Evolutionary conservation across 2,329 filamentous ascomycete species (phyloP).

Genomic region (Aspergillus pseudoglaucus): DNA sequence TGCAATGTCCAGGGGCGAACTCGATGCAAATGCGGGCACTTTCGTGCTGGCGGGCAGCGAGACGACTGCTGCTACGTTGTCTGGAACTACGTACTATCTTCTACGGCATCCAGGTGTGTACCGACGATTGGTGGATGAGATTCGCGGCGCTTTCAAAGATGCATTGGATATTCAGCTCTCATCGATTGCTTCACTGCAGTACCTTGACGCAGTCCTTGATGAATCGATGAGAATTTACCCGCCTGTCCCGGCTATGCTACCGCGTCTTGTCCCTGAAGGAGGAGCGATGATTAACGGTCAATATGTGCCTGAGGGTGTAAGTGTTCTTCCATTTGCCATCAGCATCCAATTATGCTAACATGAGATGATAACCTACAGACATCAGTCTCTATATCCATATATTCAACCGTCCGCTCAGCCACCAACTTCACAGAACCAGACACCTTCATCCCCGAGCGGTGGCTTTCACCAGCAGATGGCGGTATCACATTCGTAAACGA

Average conservation of each 20-base stretch:
- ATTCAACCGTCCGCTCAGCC: conserved; percentile 2
- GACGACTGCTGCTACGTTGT: conserved; percentile 12
- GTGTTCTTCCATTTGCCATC: not conserved
- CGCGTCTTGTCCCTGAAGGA: conserved; percentile 21
- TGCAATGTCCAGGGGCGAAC: conserved; percentile 12
- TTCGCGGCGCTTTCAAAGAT: conserved; percentile 17
- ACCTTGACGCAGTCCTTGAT: conserved; percentile 21
- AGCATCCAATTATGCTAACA: not conserved
- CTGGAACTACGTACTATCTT: conserved; percentile 16
- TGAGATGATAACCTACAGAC: not conserved
- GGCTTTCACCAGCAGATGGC: conserved; percentile 11
- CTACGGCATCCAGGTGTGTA: conserved; percentile 14
- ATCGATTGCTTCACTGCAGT: conserved; percentile 10
- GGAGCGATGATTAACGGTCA: conserved; percentile 20
- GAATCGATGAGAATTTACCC: conserved; percentile 23
- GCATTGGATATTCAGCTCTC: conserved; percentile 14
- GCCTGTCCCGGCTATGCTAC: conserved; percentile 24
- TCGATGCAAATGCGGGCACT: conserved; percentile 18
- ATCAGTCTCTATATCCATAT: conserved; percentile 4
- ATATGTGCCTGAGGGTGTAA: conserved; percentile 21
- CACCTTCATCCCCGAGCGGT: conserved; percentile 25
- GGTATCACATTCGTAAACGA: conserved; percentile 20
- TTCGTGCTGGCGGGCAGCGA: conserved; percentile 21
- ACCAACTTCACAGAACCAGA: conserved; percentile 15
- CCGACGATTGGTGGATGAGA: conserved; percentile 16